Evolutionary conservation across 495 filamentous ascomycete genomes (phyloP).

Genomic region (Paragyromitra xinjiangensis): DNA sequence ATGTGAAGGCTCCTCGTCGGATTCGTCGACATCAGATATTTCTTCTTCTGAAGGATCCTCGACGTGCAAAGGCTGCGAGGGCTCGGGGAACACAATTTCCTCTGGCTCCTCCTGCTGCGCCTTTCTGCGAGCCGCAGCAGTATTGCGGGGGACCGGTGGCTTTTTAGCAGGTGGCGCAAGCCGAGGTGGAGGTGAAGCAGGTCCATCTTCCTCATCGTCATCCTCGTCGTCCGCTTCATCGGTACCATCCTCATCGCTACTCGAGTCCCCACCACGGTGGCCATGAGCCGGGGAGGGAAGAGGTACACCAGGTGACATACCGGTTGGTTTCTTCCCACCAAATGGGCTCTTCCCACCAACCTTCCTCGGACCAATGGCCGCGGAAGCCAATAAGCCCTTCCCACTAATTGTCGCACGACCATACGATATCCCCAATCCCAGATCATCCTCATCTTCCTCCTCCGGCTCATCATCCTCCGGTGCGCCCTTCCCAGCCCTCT

Average conservation of each 20-base stretch:
- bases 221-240: constrained; percentile 54
- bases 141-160: background rate
- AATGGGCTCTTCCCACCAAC: constrained; percentile 43
- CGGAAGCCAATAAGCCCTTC: constrained; percentile 32
- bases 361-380: constrained; percentile 35
- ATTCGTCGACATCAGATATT: constrained; percentile 50
- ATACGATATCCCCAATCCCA: constrained; percentile 46
- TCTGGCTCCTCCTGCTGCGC: constrained; percentile 34
- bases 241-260: constrained; percentile 52
- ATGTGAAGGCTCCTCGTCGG: constrained; percentile 25
- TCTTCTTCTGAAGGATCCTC: constrained; percentile 48
- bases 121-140: constrained; percentile 7
- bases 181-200: constrained; percentile 11
- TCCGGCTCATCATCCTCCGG: constrained; percentile 47
- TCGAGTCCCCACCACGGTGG: background rate
- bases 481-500: constrained; percentile 48
- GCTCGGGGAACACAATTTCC: constrained; percentile 47
- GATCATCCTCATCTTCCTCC: constrained; percentile 41
- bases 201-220: constrained; percentile 43
- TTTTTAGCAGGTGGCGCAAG: constrained; percentile 33
- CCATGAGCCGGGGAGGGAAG: constrained; percentile 19
- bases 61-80: background rate
- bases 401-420: constrained; percentile 35
- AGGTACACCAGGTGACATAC: constrained; percentile 28
- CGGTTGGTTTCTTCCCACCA: constrained; percentile 36